phyloP scores from a whole-genome alignment of 176 grass and related monocot genomes.

The Zea luxurians region DNA sequence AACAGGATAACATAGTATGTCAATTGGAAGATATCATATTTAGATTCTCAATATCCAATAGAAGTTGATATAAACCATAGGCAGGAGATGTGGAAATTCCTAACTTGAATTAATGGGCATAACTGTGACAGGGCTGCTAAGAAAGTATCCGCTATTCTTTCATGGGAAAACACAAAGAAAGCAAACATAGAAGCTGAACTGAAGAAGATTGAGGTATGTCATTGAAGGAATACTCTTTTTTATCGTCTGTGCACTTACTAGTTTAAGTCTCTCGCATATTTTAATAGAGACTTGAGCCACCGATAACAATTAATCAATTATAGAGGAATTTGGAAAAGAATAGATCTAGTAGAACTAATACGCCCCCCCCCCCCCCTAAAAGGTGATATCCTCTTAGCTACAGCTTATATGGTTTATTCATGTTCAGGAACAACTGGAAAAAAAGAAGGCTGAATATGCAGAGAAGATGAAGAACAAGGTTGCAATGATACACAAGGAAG shows the following conservation, averaged over 20 bases:
- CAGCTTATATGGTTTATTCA: background rate
- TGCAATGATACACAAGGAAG: constrained; percentile 73
- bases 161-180: constrained; percentile 93
- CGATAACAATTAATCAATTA: background rate
- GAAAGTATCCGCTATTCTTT: constrained; percentile 68
- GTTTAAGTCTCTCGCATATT: background rate
- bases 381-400: background rate
- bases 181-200: constrained; percentile 74
- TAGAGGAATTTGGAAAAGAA: background rate
- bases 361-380: background rate
- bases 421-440: constrained; percentile 84
- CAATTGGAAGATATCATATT: background rate
- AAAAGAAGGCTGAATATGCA: constrained; percentile 86
- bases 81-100: constrained; percentile 19
- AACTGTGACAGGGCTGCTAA: constrained; percentile 65
- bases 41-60: constrained; percentile 8
- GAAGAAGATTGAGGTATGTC: constrained; percentile 75
- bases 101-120: constrained; percentile 23
- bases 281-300: background rate
- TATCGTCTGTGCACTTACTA: background rate
- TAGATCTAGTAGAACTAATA: background rate
- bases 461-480: constrained; percentile 95
- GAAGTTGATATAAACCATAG: background rate
- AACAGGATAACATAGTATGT: constrained; percentile 8
- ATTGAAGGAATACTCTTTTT: background rate